phyloP scores from a whole-genome alignment of 345 rosid species.

The Camelina hispida region DNA sequence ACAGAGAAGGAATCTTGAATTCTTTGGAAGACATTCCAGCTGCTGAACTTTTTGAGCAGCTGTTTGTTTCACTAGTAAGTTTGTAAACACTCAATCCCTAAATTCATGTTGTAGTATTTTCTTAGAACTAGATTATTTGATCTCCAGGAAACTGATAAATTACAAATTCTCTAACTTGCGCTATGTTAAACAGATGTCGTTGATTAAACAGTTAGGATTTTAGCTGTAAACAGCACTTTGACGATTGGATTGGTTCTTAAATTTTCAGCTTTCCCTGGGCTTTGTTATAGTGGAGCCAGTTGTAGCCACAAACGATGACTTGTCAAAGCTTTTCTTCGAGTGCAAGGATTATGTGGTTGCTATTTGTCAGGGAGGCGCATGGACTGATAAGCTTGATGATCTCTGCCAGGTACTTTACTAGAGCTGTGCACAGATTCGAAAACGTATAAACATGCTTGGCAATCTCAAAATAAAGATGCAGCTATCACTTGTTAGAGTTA shows the following conservation, averaged over 20 bases:
- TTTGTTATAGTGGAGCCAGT: slow-evolving; percentile 67
- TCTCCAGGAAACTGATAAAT: not conserved
- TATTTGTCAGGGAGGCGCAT: slow-evolving; percentile 64
- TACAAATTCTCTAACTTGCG: slow-evolving; percentile 6
- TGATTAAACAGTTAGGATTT: slow-evolving; percentile 30
- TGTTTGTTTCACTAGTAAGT: slow-evolving; percentile 85
- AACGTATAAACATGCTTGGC: not conserved
- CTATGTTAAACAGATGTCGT: not conserved
- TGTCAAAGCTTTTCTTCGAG: slow-evolving; percentile 73
- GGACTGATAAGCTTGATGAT: slow-evolving; percentile 75
- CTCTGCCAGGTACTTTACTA: slow-evolving; percentile 72
- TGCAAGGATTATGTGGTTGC: slow-evolving; percentile 81
- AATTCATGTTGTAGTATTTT: not conserved
- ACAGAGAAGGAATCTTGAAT: slow-evolving; percentile 87
- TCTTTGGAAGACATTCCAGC: slow-evolving; percentile 78
- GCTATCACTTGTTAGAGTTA: slow-evolving; percentile 3
- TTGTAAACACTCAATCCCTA: not conserved
- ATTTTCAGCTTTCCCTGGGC: slow-evolving; percentile 71
- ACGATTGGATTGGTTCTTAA: slow-evolving; percentile 32
- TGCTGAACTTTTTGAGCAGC: slow-evolving; percentile 74
- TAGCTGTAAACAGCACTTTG: slow-evolving; percentile 12
- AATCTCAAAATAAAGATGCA: slow-evolving; percentile 13
- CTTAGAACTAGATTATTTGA: slow-evolving; percentile 2
- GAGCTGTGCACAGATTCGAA: slow-evolving; percentile 5
- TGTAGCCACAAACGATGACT: slow-evolving; percentile 55